Evolutionary conservation across 495 filamentous ascomycete genomes (phyloP), one percentile per base, ranked within the genome.

Genomic region (Neurospora sp.): DNA sequence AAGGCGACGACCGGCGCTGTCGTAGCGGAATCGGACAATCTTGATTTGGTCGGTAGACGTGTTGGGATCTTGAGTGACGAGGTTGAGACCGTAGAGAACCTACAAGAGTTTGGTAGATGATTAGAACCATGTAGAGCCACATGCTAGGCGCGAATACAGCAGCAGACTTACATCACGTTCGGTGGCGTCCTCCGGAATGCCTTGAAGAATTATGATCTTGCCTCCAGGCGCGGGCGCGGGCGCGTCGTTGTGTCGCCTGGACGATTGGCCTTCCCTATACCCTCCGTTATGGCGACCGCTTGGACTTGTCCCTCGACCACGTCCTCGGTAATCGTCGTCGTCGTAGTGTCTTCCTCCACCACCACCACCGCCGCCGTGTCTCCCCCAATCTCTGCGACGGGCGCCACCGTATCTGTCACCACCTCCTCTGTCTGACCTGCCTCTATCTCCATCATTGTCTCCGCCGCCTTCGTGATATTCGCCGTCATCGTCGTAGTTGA

Each of bases 401-500:
- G 54, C 54, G 54, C 54, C 54, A 16, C 54, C 54, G 14, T 66
- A 66, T 37, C 54, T 31, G 20, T 54, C 10, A 23, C 46, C 20
- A 49, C 44, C 44, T 49, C 44, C 44, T 23, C 44, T 49, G 41
- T 35, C 71, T 38, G 23, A n/a, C 27, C 71, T 42, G 31, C 71
- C 71, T 60, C 44, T 69, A 37, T 60, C 35, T 60, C 35, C 41
- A 38, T 31, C 42, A 18, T 16, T 18, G 3, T 60, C 42, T 38
- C 18, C 71, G 39, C 44, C 35, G 27, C 42, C 35, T 69, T 60
- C 39, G 71, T 18, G 27, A 35, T 69, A 46, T 37, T 71, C 75
- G 71, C 73, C 73, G 39, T 79, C 72, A 31, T 78, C 79, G 72
- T 82, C 80, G 76, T 82, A 82, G 74, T 80, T 77, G 70, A 82